These are phyloP conservation scores for Backusella australiensis DNA, from an alignment of 192 early-diverging fungal species.

Conservation along the genomic window DNA sequence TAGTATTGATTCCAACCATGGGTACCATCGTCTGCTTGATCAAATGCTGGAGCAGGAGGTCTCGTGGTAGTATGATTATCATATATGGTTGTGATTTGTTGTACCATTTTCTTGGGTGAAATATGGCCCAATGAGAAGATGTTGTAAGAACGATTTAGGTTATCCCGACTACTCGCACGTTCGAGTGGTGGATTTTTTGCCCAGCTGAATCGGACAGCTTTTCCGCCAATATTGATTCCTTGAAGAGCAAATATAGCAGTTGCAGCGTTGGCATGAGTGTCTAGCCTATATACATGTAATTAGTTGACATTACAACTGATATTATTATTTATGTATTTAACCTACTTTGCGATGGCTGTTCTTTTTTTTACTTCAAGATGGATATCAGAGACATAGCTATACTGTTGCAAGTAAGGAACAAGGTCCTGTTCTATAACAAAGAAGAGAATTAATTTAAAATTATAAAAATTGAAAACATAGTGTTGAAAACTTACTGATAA, in stretches of 20 bases:
- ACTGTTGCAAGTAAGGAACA: conserved; percentile 72
- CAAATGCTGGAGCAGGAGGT: conserved; percentile 23
- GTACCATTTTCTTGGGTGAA: conserved; percentile 24
- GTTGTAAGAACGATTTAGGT: neutral
- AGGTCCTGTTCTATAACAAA: conserved; percentile 53
- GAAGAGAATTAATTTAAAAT: neutral
- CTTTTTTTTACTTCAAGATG: conserved; percentile 75
- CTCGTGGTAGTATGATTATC: conserved; percentile 19
- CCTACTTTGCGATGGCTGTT: conserved; percentile 50
- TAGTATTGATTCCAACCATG: conserved; percentile 42
- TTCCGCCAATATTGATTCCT: conserved; percentile 68
- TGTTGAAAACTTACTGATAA: conserved; percentile 27
- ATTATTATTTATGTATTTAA: neutral
- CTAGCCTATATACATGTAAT: conserved; percentile 42
- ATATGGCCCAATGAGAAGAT: conserved; percentile 8
- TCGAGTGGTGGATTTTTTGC: neutral
- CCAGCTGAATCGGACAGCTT: conserved; percentile 47
- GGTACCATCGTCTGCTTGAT: conserved; percentile 13
- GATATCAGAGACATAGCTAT: conserved; percentile 75
- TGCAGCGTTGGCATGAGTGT: conserved; percentile 86
- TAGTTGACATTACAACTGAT: neutral
- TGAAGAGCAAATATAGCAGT: conserved; percentile 80
- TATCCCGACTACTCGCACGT: neutral
- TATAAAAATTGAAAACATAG: neutral
- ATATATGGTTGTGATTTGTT: neutral